phyloP scores from a whole-genome alignment of 108 stramenopile species.

The Aurantiochytrium sp. region DNA sequence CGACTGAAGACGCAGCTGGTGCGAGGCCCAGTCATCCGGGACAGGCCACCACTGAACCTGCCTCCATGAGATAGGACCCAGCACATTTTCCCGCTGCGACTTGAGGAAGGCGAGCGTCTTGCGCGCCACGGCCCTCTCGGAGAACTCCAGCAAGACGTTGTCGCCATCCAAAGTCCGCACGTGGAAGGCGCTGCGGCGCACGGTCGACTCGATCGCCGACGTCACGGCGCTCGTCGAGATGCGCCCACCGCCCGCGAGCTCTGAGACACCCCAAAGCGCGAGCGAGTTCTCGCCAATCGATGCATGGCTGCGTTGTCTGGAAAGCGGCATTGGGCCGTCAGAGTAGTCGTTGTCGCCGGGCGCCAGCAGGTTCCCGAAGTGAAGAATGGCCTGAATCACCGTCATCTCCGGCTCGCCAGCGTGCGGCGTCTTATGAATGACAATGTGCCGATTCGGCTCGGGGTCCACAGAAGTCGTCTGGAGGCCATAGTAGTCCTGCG shows the following conservation, averaged over 20 bases:
- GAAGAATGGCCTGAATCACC: neutral
- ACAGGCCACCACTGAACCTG: slow-evolving; percentile 2
- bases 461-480: slow-evolving; percentile 7
- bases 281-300: neutral
- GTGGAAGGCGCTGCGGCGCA: neutral
- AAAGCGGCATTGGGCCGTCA: neutral
- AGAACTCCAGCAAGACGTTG: neutral
- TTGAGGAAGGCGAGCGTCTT: neutral
- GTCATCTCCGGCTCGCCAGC: neutral
- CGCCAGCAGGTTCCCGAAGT: neutral
- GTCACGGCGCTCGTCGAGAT: neutral
- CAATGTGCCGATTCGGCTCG: neutral
- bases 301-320: neutral
- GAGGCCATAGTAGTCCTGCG: neutral
- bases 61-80: neutral
- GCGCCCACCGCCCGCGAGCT: neutral
- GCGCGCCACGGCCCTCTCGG: neutral
- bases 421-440: neutral
- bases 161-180: neutral
- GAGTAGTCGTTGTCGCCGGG: neutral
- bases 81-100: neutral
- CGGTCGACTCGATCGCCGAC: neutral
- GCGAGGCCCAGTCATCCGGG: neutral
- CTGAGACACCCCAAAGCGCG: neutral
- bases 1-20: neutral